phyloP scores from a whole-genome alignment of 306 rosid genomes.

The Glycine latifolia region DNA sequence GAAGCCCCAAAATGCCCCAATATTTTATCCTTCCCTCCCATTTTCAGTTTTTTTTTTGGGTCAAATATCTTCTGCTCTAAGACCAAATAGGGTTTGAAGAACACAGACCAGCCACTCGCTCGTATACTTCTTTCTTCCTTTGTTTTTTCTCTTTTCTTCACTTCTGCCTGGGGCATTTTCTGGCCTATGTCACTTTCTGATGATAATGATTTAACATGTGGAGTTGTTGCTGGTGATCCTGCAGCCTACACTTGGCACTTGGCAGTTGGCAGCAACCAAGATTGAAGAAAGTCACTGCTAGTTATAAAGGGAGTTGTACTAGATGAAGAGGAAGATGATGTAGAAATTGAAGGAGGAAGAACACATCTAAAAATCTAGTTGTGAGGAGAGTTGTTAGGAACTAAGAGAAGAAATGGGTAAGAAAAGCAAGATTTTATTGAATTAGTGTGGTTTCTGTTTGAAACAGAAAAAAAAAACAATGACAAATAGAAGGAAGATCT shows the following conservation, averaged over 20 bases:
- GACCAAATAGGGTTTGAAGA: background rate
- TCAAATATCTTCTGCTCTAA: background rate
- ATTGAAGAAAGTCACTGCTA: too few species aligned
- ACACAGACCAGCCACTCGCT: background rate
- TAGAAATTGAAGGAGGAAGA: background rate
- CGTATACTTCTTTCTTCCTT: background rate
- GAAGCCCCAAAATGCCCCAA: background rate
- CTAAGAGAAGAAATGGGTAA: background rate
- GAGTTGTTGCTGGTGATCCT: background rate
- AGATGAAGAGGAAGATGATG: background rate
- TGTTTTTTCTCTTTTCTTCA: background rate
- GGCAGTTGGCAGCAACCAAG: background rate
- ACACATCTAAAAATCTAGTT: background rate
- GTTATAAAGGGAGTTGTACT: too few species aligned
- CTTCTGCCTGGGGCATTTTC: background rate
- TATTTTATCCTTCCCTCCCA: background rate
- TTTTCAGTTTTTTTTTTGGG: background rate
- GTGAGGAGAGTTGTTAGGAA: conserved; percentile 5
- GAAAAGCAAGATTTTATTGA: background rate
- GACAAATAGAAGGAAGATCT: background rate
- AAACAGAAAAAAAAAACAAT: too few species aligned
- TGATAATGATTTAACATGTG: background rate
- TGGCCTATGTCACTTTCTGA: background rate
- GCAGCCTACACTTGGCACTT: background rate
- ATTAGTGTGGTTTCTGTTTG: background rate